phyloP scores from a whole-genome alignment of 192 early-diverging fungal genomes.

The Dissophora globulifera region DNA sequence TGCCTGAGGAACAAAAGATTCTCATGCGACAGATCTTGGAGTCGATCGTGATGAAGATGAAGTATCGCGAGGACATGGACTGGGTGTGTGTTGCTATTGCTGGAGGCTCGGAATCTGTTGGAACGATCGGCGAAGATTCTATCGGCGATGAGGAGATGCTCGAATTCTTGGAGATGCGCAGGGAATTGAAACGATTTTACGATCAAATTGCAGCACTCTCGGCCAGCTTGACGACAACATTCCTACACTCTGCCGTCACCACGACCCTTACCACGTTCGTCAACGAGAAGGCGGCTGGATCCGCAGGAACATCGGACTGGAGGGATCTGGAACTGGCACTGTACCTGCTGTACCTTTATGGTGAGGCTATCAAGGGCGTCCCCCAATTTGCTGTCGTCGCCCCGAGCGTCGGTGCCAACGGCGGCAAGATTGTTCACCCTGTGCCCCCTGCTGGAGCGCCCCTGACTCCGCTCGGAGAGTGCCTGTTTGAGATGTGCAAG shows the following conservation, averaged over 20 bases:
- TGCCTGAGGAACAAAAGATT: constrained; percentile 60
- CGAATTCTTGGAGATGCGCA: constrained; percentile 60
- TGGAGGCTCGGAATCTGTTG: constrained; percentile 41
- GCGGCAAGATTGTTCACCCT: constrained; percentile 34
- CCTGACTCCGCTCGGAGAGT: constrained; percentile 45
- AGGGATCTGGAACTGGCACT: constrained; percentile 80
- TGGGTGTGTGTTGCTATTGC: constrained; percentile 61
- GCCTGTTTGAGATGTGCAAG: constrained; percentile 46
- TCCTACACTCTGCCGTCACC: constrained; percentile 69
- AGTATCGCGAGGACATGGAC: constrained; percentile 87
- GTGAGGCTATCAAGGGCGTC: constrained; percentile 72
- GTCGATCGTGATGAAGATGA: constrained; percentile 86
- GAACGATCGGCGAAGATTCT: constrained; percentile 41
- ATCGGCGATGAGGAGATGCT: constrained; percentile 57
- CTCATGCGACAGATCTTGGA: constrained; percentile 67
- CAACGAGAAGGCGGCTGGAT: constrained; percentile 54
- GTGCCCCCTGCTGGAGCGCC: constrained; percentile 36
- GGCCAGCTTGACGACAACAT: constrained; percentile 64
- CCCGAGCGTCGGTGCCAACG: constrained; percentile 40
- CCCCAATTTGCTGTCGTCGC: constrained; percentile 52
- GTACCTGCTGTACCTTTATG: constrained; percentile 78
- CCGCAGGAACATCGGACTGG: constrained; percentile 63
- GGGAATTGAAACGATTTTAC: constrained; percentile 69
- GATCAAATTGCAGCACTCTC: constrained; percentile 83
- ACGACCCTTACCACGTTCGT: constrained; percentile 69